These are phyloP conservation scores for Salicornia ramosissima DNA, from an alignment of 148 eudicot genomes.

Conservation along the genomic window DNA sequence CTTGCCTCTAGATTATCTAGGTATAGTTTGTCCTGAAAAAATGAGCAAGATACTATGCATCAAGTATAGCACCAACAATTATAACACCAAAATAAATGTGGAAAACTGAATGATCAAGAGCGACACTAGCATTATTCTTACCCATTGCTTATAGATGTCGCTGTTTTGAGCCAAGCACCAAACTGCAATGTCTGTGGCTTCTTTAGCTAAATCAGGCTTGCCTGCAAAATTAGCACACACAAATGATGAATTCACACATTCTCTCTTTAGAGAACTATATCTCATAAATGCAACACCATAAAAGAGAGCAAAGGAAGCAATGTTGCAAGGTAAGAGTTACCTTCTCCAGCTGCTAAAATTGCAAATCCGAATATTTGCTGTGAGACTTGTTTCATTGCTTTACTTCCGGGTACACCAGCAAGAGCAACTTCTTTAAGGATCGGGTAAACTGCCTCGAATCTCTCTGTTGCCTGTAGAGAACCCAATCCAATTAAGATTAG, in stretches of 20 bases:
- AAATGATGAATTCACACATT: neutral
- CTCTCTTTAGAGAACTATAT: neutral
- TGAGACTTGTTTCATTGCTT: constrained; percentile 74
- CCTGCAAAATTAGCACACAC: constrained; percentile 31
- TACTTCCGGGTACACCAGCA: constrained; percentile 75
- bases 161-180: constrained; percentile 59
- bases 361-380: constrained; percentile 55
- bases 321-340: constrained; percentile 28
- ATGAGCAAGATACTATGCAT: constrained; percentile 5
- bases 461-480: constrained; percentile 68
- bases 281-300: neutral
- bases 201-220: constrained; percentile 56
- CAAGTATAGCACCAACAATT: constrained; percentile 13
- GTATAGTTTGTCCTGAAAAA: constrained; percentile 55
- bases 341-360: constrained; percentile 66
- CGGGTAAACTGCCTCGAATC: constrained; percentile 77
- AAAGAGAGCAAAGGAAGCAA: neutral
- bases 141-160: constrained; percentile 80
- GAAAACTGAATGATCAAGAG: neutral
- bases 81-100: neutral
- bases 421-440: constrained; percentile 78
- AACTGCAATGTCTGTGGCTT: constrained; percentile 48
- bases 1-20: constrained; percentile 60
- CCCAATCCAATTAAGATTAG: neutral
- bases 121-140: constrained; percentile 30